These are phyloP conservation scores for Talaromyces islandicus DNA, from an alignment of 2,329 filamentous ascomycete species.

Conservation along the genomic window DNA sequence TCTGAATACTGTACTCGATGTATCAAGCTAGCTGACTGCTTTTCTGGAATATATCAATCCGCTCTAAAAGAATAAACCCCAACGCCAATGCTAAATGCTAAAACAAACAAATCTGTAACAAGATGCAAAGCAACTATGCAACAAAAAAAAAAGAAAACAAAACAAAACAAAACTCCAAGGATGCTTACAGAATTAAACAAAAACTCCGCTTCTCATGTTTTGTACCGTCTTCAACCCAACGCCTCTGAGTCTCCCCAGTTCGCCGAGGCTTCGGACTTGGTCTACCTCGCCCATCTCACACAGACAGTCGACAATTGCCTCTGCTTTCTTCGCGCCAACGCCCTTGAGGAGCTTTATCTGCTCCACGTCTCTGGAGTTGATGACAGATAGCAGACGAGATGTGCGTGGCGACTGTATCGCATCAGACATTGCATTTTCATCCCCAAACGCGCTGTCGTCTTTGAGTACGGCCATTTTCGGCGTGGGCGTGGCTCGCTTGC, in stretches of 20 bases:
- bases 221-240: constrained; percentile 42
- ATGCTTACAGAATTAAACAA: constrained; percentile 22
- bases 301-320: constrained; percentile 43
- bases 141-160: not conserved
- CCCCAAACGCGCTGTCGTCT: not conserved
- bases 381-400: constrained; percentile 37
- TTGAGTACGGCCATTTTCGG: not conserved
- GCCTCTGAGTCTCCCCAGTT: constrained; percentile 38
- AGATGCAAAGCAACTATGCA: constrained; percentile 3
- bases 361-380: constrained; percentile 41
- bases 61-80: not conserved
- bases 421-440: constrained; percentile 14
- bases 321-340: constrained; percentile 43
- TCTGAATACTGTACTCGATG: not conserved
- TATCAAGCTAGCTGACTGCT: not conserved
- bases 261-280: constrained; percentile 30
- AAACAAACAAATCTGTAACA: not conserved
- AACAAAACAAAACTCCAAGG: not conserved
- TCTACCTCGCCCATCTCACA: constrained; percentile 34
- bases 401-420: constrained; percentile 35
- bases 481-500: constrained; percentile 22
- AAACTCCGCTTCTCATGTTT: constrained; percentile 41
- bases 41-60: not conserved
- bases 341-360: constrained; percentile 43
- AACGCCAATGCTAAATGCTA: constrained; percentile 7